A percentile compares a stretch with the other conserved stretches of the same genome.
These are phyloP conservation scores for Chlorella variabilis DNA, from an alignment of 163 green algal species.

Conservation along the genomic window DNA sequence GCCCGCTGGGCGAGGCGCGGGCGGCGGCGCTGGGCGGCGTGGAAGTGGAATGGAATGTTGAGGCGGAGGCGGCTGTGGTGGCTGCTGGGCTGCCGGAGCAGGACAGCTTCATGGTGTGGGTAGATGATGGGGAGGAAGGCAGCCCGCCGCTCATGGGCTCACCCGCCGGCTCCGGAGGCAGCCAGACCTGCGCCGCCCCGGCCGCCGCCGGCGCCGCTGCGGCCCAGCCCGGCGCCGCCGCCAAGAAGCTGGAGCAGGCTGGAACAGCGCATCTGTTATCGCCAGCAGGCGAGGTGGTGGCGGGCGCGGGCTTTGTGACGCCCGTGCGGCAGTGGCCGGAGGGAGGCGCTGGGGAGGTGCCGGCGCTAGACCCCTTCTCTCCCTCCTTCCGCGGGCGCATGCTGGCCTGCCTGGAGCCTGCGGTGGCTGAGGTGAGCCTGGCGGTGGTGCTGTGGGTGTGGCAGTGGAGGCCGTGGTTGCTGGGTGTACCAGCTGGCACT, in stretches of 20 bases:
- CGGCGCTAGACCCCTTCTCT: slow-evolving; percentile 37
- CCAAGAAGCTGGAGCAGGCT: too few species aligned
- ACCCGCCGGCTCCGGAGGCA: neutral
- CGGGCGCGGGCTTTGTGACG: slow-evolving; percentile 9
- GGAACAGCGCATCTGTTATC: neutral
- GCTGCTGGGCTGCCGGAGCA: neutral
- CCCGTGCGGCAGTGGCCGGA: slow-evolving; percentile 4
- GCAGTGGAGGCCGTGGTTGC: neutral
- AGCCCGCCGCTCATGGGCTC: neutral
- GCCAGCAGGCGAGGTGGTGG: neutral
- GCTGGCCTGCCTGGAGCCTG: slow-evolving; percentile 34
- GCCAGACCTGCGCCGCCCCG: neutral
- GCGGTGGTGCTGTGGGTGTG: too few species aligned
- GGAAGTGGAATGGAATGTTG: slow-evolving; percentile 9
- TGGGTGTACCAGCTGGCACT: neutral
- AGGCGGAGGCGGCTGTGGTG: neutral
- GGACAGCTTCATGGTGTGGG: slow-evolving; percentile 39
- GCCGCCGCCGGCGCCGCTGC: neutral
- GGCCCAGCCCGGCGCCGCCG: neutral
- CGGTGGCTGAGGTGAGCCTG: slow-evolving; percentile 15
- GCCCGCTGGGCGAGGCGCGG: neutral
- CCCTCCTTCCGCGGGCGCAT: slow-evolving; percentile 34
- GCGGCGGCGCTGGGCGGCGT: neutral
- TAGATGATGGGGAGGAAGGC: slow-evolving; percentile 1
- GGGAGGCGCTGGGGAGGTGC: neutral